Conservation (phyloP, 371 early-diverging fungal species). For the Mortierella sp. region DNA sequence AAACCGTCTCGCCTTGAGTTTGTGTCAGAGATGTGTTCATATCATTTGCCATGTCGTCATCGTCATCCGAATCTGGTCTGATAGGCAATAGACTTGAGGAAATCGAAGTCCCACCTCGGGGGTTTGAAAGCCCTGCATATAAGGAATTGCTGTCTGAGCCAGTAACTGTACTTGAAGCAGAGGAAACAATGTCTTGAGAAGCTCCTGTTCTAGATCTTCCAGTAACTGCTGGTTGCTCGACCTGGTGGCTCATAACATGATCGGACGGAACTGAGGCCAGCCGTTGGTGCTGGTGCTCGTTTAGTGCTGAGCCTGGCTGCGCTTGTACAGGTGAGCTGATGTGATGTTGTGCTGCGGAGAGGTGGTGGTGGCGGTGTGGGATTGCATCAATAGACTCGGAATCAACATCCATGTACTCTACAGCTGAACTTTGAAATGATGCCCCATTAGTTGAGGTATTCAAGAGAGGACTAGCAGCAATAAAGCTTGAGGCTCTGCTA, state of each 20-base stretch:
- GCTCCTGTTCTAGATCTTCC: constrained; percentile 15
- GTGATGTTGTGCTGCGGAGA: constrained; percentile 8
- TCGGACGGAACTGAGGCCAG: neutral
- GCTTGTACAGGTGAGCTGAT: neutral
- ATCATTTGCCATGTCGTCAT: constrained; percentile 31
- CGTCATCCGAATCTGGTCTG: constrained; percentile 53
- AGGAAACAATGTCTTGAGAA: constrained; percentile 12
- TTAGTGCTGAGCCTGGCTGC: neutral
- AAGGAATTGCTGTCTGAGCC: constrained; percentile 20
- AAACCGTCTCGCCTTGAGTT: neutral
- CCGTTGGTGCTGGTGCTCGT: neutral
- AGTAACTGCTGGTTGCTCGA: neutral
- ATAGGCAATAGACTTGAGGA: constrained; percentile 51
- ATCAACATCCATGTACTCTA: constrained; percentile 49
- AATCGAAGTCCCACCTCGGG: constrained; percentile 50
- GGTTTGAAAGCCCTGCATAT: constrained; percentile 27
- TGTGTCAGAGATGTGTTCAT: constrained; percentile 2
- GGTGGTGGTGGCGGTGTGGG: constrained; percentile 12
- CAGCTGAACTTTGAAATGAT: neutral
- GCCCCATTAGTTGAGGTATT: neutral
- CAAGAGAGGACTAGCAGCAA: constrained; percentile 19
- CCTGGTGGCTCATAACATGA: neutral
- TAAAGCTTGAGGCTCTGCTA: constrained; percentile 49
- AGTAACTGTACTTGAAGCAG: constrained; percentile 11
- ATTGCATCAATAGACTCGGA: constrained; percentile 20